Conservation (phyloP, 192 early-diverging fungal species). For the Coemansia sp. region DNA sequence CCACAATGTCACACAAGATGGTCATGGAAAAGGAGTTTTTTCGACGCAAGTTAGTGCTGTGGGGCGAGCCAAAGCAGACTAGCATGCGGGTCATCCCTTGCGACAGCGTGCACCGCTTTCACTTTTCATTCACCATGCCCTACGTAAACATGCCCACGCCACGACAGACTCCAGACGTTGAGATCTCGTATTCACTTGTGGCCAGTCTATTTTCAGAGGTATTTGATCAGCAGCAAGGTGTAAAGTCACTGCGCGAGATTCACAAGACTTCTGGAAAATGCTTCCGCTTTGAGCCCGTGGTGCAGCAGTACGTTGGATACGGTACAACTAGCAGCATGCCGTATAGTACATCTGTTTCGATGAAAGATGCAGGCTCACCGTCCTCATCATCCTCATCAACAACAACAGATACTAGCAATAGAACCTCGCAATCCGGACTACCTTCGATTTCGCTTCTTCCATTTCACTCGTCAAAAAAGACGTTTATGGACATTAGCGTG, state of each 20-base stretch:
- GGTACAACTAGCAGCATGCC: slow-evolving; percentile 22
- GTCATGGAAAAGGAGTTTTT: slow-evolving; percentile 58
- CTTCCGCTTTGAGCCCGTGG: slow-evolving; percentile 50
- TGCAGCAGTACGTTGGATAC: slow-evolving; percentile 33
- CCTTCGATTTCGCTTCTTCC: slow-evolving; percentile 23
- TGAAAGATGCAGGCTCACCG: slow-evolving; percentile 28
- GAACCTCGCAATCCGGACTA: background rate
- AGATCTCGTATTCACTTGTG: slow-evolving; percentile 51
- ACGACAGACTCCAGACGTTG: slow-evolving; percentile 50
- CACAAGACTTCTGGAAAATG: slow-evolving; percentile 41
- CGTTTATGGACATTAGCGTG: slow-evolving; percentile 43
- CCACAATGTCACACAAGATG: slow-evolving; percentile 46
- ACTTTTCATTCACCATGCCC: slow-evolving; percentile 57
- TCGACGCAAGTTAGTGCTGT: slow-evolving; percentile 47
- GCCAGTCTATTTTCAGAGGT: slow-evolving; percentile 42
- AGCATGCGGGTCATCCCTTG: slow-evolving; percentile 27
- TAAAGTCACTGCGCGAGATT: slow-evolving; percentile 35
- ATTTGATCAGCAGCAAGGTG: slow-evolving; percentile 30
- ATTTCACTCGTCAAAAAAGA: slow-evolving; percentile 29
- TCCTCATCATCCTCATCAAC: background rate
- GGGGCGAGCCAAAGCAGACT: slow-evolving; percentile 41
- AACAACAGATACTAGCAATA: background rate
- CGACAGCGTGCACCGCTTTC: slow-evolving; percentile 47
- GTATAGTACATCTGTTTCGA: slow-evolving; percentile 33
- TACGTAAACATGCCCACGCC: slow-evolving; percentile 56